Base-by-base conservation (phyloP, 805 yeast species). In the Myxozyma udenii region DNA sequence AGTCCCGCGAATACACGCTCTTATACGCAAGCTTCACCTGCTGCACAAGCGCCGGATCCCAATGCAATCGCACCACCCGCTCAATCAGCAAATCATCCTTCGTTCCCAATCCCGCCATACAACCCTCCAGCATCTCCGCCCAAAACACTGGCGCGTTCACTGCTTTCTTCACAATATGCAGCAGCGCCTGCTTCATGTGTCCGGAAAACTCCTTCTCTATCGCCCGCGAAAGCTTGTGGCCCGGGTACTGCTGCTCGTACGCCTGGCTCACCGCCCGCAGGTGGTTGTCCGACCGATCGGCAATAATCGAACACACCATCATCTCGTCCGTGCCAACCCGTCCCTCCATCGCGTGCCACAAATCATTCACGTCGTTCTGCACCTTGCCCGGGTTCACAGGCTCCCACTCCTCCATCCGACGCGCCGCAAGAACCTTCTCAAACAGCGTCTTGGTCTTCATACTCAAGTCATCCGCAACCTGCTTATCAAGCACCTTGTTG, bases 21-120 rank as follows among this genome's bases (percentile, higher is more conserved):
- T 44, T 48, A 41, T 60, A 60, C 11, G 61, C 55, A 35, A 39
- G 42, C 44, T 53, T 50, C 14, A 60, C 51, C n/a, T 37, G 45
- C 3, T 36, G 37, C 44, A 49, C 42, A n/a, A 58, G 41, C 22
- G 18, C 32, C 22, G 47, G 60, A 35, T 56, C 55, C 63, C 63
- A 60, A 30, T 60, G 63, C 14, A 53, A 36, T 12, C 60, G 19
- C 4, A 60, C 61, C 19, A 60, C 45, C 16, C 63, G 46, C 46
- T 48, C 54, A 22, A 59, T 40, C 11, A 60, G 48, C 37, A 58
- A 18, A 28, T 51, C 32, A 23, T 60, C 63, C 42, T 60, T 58
- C 24, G 63, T 60, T 11, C 63, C 63, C 21, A 49, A 14, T 3
- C 63, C 63, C n/a, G 60, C 46, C 63, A 60, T 60, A 14, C 57